Evolutionary conservation across 768 basidiomycete genomes (phyloP).

Genomic region (Boletellus sp.): DNA sequence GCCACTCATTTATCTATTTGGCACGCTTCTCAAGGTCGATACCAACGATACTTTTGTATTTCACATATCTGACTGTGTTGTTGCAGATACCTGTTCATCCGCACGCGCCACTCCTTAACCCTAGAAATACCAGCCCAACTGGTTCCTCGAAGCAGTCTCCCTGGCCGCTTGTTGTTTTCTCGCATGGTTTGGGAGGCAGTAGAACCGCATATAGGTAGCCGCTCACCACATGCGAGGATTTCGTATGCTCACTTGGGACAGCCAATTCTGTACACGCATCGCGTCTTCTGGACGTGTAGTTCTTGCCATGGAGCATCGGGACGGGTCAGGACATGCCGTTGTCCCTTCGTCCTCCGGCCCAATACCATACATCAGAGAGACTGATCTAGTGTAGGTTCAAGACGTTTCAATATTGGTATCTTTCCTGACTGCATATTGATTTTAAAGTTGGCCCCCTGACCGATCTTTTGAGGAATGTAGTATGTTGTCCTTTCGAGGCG

Average conservation of each 20-base stretch:
- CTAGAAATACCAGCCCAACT: background rate
- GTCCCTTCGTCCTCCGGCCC: constrained; percentile 32
- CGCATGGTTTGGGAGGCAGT: constrained; percentile 78
- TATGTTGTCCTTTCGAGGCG: constrained; percentile 51
- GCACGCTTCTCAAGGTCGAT: constrained; percentile 43
- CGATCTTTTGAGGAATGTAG: constrained; percentile 17
- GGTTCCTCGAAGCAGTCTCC: constrained; percentile 26
- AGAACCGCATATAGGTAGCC: constrained; percentile 63
- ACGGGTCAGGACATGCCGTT: constrained; percentile 65
- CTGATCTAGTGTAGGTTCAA: constrained; percentile 49
- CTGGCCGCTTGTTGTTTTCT: constrained; percentile 83
- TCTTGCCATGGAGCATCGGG: constrained; percentile 78
- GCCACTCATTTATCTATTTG: constrained; percentile 53
- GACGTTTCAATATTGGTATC: background rate
- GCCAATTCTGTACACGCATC: constrained; percentile 67
- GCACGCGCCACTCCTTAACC: constrained; percentile 50
- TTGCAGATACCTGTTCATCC: constrained; percentile 54
- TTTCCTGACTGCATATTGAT: background rate
- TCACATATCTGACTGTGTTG: background rate
- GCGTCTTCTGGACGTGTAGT: constrained; percentile 81
- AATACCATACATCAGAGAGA: constrained; percentile 52
- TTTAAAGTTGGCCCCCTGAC: constrained; percentile 25
- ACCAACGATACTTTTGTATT: background rate
- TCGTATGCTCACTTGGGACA: constrained; percentile 20
- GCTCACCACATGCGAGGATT: background rate